Base-by-base conservation (phyloP, 352 stramenopile species). In the Thalassiosira mediterranea region DNA sequence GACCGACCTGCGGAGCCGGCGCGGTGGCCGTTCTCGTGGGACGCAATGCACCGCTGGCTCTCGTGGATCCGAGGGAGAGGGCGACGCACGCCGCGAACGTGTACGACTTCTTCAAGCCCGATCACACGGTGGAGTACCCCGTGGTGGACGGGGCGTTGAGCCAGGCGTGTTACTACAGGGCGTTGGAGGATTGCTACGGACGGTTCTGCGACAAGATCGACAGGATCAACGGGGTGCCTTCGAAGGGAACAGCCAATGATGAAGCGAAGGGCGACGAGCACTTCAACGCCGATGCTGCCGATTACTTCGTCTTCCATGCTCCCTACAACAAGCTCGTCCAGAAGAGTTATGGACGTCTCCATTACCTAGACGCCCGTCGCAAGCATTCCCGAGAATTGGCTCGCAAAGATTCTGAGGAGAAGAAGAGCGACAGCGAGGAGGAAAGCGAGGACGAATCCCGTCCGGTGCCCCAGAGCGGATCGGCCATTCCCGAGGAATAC, bases 241-340 rank as follows among this genome's bases (percentile, higher is more conserved):
- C n/a, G n/a, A n/a, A n/a, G n/a, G n/a, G n/a, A n/a, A n/a, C n/a
- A n/a, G n/a, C n/a, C n/a, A n/a, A n/a, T n/a, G 40, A 46, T 8
- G 21, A 71, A 3, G 44, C 67, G 0, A 56, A 37, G 44, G 25
- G 69, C 42, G 60, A 37, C n/a, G 26, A 54, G 31, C 3, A 31
- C 17, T 95, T 94, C 66, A 61, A 86, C 32, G 73, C 97, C 3
- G 79, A 83, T 2, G 82, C 90, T 10, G 73, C 97, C 10, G 95
- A 98, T 83, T 98, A 95, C 80, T 95, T 94, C 28, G 89, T 98
- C 15, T 99, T 99, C 86, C 97, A 99, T 91, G 97, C 96, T 21
- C 97, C 97, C 0, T 99, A 99, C 94, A 98, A 98, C 87, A 99
- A 99, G 83, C 81, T 98, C 37, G 96, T 99, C 49, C 94, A 98